Base-by-base conservation (phyloP, 2,329 filamentous ascomycete species). In the Lachnellula arida region DNA sequence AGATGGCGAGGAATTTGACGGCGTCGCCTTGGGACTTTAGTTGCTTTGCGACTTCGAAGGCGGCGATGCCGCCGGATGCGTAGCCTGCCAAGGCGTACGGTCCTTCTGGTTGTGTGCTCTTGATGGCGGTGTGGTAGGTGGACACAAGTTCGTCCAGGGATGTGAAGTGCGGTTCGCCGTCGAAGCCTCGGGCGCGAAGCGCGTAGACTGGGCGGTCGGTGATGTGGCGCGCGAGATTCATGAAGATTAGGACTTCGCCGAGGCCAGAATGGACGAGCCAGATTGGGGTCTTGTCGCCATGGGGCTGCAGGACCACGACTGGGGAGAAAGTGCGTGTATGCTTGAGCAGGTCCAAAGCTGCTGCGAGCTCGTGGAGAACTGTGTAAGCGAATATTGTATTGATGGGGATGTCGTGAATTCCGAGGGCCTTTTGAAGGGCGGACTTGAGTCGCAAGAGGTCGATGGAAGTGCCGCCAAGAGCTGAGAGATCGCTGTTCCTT, bases 51-150 rank as follows among this genome's bases (percentile, higher is more conserved):
- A 77, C 64, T 62, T 81, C 79, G 55, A 81, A 82, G 0, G 77
- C 75, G 0, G 81, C 55, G 64, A 78, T 78, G 8, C 12, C 60
- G 1, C 80, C 79, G 60, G 76, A 81, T 5, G 71, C 76, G 61
- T 81, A 82, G 0, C 80, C 79, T 0, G 75, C 75, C 1, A 82
- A 63, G 0, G 75, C 75, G 58, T 82, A 82, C 0, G 79, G 79
- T 0, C 80, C 78, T 0, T 65, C 14, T 0, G 78, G 77, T 55
- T 82, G 79, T 1, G 55, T 56, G 4, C 53, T 23, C n/a, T 71
- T 70, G 39, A 82, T 74, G 0, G 73, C 71, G 0, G 51, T 39
- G 9, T 67, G 57, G 62, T 81, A 82, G 0, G 65, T 72, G 1
- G 61, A 55, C 1, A 78, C 66, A 0, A 69, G 63, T 46, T 81